Evolutionary conservation across 2,329 filamentous ascomycete species (phyloP).

Genomic region (Parafenestella ontariensis): DNA sequence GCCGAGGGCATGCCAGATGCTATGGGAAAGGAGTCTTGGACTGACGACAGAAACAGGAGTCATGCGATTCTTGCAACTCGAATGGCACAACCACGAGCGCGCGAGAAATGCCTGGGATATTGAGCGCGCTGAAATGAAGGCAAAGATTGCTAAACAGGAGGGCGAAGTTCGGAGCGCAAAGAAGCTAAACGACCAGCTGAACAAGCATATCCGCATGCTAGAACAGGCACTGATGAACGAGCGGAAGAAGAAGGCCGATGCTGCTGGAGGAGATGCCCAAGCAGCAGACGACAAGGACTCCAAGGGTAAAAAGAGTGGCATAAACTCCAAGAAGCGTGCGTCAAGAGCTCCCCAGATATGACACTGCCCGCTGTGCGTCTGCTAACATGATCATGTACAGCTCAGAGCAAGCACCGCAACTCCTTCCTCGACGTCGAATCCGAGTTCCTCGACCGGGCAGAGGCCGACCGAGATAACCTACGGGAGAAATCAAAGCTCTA

Average conservation of each 20-base stretch:
- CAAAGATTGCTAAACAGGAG: slow-evolving; percentile 91
- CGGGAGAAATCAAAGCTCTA: slow-evolving; percentile 69
- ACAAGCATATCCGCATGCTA: slow-evolving; percentile 88
- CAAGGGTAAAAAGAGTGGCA: slow-evolving; percentile 43
- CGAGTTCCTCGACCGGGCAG: slow-evolving; percentile 52
- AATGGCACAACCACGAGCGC: slow-evolving; percentile 98
- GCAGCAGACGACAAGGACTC: slow-evolving; percentile 50
- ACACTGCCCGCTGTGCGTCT: neutral
- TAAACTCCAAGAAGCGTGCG: slow-evolving; percentile 38
- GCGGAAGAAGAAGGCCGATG: slow-evolving; percentile 68
- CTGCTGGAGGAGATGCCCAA: slow-evolving; percentile 58
- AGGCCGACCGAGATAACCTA: slow-evolving; percentile 64
- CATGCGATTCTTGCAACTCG: slow-evolving; percentile 98
- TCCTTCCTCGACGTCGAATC: slow-evolving; percentile 60
- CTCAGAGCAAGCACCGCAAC: slow-evolving; percentile 56
- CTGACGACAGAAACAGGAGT: slow-evolving; percentile 68
- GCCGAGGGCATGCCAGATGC: slow-evolving; percentile 9
- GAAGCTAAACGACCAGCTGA: slow-evolving; percentile 85
- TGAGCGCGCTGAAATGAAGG: slow-evolving; percentile 98
- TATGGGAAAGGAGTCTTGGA: slow-evolving; percentile 6
- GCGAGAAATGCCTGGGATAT: slow-evolving; percentile 99
- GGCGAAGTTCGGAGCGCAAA: slow-evolving; percentile 87
- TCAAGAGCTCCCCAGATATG: slow-evolving; percentile 1
- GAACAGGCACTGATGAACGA: slow-evolving; percentile 88
- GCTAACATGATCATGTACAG: slow-evolving; percentile 43